A percentile compares a stretch with the other conserved stretches of the same genome.
Evolutionary conservation across 176 grass and related monocot species (phyloP).

Genomic region (Oryza rufipogon): DNA sequence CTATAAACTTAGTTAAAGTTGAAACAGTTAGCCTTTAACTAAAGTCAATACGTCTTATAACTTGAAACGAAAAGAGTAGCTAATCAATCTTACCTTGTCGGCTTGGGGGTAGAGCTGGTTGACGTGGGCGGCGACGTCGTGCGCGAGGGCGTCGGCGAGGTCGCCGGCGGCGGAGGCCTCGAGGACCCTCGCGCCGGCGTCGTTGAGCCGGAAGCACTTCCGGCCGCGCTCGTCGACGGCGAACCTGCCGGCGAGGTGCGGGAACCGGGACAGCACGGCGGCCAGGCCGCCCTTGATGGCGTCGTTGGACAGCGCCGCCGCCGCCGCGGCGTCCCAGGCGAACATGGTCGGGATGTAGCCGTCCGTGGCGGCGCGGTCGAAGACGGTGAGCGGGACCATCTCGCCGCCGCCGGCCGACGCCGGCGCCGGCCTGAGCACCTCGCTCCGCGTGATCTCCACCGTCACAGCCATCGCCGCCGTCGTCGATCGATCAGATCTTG

Average conservation of each 20-base stretch:
- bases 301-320: constrained; percentile 25
- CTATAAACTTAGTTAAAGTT: too few species aligned
- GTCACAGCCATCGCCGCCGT: neutral
- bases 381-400: constrained; percentile 38
- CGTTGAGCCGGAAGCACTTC: constrained; percentile 18
- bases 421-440: neutral
- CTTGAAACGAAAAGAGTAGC: too few species aligned
- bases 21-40: too few species aligned
- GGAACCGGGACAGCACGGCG: constrained; percentile 29
- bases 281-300: constrained; percentile 27
- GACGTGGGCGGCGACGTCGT: constrained; percentile 29
- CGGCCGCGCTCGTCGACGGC: neutral
- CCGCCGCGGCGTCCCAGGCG: constrained; percentile 16
- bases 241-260: constrained; percentile 34
- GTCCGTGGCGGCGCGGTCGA: constrained; percentile 45
- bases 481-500: too few species aligned
- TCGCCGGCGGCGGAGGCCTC: constrained; percentile 25
- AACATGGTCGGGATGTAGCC: constrained; percentile 39
- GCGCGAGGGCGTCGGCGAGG: constrained; percentile 20
- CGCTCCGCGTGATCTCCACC: constrained; percentile 4
- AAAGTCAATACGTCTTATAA: too few species aligned
- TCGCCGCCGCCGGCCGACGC: neutral
- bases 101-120: constrained; percentile 24
- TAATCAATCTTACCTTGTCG: neutral
- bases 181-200: constrained; percentile 30